phyloP scores from a whole-genome alignment of 2,329 filamentous ascomycete genomes.

The Cercospora sp. region DNA sequence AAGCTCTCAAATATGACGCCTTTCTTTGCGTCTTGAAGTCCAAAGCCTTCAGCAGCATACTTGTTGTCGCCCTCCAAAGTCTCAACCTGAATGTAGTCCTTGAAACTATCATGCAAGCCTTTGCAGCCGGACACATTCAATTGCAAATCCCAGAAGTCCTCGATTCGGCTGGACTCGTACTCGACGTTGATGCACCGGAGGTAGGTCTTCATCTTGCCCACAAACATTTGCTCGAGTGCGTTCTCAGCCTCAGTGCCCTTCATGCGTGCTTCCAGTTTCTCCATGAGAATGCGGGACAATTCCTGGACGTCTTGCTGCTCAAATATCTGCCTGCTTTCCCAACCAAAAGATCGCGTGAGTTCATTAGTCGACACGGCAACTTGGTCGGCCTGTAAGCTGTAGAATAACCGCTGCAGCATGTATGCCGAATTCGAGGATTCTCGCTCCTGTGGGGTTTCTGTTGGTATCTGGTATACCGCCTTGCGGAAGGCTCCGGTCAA shows the following conservation, averaged over 20 bases:
- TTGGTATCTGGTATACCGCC: constrained; percentile 96
- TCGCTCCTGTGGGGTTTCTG: constrained; percentile 75
- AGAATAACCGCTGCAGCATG: constrained; percentile 89
- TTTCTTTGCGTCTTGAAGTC: constrained; percentile 94
- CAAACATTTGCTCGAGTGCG: constrained; percentile 84
- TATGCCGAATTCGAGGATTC: constrained; percentile 77
- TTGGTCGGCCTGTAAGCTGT: constrained; percentile 84
- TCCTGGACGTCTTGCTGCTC: constrained; percentile 99
- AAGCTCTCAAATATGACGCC: constrained; percentile 97
- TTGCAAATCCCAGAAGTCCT: constrained; percentile 99
- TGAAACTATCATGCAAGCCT: constrained; percentile 89
- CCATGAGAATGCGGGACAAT: constrained; percentile 93
- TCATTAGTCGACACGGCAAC: constrained; percentile 86
- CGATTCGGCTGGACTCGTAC: constrained; percentile 91
- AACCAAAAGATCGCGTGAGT: constrained; percentile 93
- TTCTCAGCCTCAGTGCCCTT: constrained; percentile 92
- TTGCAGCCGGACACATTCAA: constrained; percentile 94
- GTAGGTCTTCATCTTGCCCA: constrained; percentile 97
- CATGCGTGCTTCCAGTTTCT: constrained; percentile 96
- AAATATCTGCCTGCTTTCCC: constrained; percentile 97
- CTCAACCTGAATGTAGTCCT: constrained; percentile 94
- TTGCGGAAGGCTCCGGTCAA: constrained; percentile 84
- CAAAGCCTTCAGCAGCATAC: constrained; percentile 89
- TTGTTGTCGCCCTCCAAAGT: constrained; percentile 98
- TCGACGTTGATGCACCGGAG: constrained; percentile 98